Conservation (phyloP, 176 grass and related monocot genomes). For the Hsuehochloa calcarea region DNA sequence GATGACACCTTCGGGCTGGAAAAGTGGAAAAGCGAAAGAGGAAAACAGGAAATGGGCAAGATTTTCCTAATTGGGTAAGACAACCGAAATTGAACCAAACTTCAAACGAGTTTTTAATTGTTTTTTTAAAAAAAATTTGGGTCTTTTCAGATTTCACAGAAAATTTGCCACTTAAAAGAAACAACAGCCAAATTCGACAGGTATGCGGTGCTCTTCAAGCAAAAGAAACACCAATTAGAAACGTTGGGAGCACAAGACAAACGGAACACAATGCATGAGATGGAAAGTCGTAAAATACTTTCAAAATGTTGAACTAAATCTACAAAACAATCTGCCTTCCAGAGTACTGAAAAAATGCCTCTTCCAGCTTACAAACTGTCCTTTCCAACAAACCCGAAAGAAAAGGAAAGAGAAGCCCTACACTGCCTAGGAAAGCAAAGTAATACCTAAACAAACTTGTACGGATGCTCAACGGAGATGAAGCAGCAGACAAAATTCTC, state of each 20-base stretch:
- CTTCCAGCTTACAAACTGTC: conserved; percentile 49
- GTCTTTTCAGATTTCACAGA: too few species aligned
- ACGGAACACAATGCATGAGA: background rate
- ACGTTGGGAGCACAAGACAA: conserved; percentile 10
- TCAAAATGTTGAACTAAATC: conserved; percentile 34
- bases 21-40: too few species aligned
- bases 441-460: conserved; percentile 45
- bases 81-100: too few species aligned
- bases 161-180: background rate
- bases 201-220: background rate
- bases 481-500: conserved; percentile 34
- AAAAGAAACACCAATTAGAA: conserved; percentile 12
- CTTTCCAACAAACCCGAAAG: conserved; percentile 20
- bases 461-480: conserved; percentile 39
- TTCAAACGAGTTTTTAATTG: too few species aligned
- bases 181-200: background rate
- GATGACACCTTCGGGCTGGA: too few species aligned
- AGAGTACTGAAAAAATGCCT: conserved; percentile 56
- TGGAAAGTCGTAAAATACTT: conserved; percentile 28
- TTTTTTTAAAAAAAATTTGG: too few species aligned
- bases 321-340: conserved; percentile 53
- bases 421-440: conserved; percentile 40
- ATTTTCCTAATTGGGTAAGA: too few species aligned
- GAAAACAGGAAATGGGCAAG: too few species aligned
- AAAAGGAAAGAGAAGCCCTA: conserved; percentile 35